Conservation (phyloP, 345 rosid genomes). For the Eucalyptus lansdowneana region DNA sequence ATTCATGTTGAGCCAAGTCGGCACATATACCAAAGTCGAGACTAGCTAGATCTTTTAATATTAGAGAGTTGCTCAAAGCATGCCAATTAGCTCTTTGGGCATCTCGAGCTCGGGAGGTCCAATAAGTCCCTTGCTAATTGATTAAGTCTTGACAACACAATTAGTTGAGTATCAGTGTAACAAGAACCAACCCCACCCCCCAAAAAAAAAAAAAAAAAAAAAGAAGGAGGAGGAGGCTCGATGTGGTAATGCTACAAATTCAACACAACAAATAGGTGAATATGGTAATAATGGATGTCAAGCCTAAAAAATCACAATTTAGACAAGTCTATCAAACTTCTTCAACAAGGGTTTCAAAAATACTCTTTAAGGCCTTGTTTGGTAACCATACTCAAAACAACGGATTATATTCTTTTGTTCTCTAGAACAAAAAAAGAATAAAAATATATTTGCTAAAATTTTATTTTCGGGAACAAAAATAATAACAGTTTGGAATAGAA, state of each 20-base stretch:
- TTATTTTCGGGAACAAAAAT: too few relatives aligned
- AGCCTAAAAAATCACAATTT: background rate
- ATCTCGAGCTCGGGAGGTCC: background rate
- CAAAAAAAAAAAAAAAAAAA: too few relatives aligned
- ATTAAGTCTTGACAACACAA: background rate
- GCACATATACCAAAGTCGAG: background rate
- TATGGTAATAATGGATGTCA: background rate
- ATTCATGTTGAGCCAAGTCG: background rate
- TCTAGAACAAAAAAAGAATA: too few relatives aligned
- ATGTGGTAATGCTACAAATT: background rate
- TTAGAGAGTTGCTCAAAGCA: background rate
- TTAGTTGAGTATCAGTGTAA: background rate
- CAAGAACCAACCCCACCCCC: background rate
- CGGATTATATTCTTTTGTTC: too few relatives aligned
- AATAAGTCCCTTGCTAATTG: background rate
- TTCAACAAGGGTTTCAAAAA: background rate
- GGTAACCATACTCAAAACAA: too few relatives aligned
- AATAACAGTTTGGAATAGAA: fast-evolving
- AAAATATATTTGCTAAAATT: too few relatives aligned
- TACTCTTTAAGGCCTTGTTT: background rate
- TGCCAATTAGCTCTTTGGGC: background rate
- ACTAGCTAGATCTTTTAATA: background rate
- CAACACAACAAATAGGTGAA: background rate
- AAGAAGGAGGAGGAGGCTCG: background rate
- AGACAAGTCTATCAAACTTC: background rate